Conservation (phyloP, 768 basidiomycete species). For the Kwoniella sp. region DNA sequence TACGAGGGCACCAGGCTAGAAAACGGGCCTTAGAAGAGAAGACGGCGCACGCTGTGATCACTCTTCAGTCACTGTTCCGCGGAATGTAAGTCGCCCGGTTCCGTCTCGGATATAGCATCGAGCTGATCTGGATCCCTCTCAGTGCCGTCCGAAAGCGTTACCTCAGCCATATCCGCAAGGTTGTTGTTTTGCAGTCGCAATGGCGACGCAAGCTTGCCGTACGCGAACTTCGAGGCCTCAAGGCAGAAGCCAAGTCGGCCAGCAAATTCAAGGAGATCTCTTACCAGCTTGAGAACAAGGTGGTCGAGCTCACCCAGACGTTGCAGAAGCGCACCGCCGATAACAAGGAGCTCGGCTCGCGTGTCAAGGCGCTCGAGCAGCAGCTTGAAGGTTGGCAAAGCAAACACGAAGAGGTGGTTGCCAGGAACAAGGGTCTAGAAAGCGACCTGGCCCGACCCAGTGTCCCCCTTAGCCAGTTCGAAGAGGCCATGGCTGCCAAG, state of each 20-base stretch:
- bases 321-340: slow-evolving; percentile 86
- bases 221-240: slow-evolving; percentile 75
- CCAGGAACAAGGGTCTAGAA: slow-evolving; percentile 68
- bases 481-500: slow-evolving; percentile 70
- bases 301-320: slow-evolving; percentile 92
- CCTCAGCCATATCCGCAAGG: slow-evolving; percentile 55
- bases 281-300: slow-evolving; percentile 96
- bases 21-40: slow-evolving; percentile 54
- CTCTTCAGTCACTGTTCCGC: slow-evolving; percentile 76
- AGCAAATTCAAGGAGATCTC: slow-evolving; percentile 97
- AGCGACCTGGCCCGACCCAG: slow-evolving; percentile 66
- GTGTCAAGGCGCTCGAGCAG: slow-evolving; percentile 72
- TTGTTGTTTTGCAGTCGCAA: slow-evolving; percentile 86
- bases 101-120: slow-evolving; percentile 31
- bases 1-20: slow-evolving; percentile 46
- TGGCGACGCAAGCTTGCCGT: slow-evolving; percentile 81
- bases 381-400: slow-evolving; percentile 79
- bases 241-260: slow-evolving; percentile 89
- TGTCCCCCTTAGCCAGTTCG: slow-evolving; percentile 65
- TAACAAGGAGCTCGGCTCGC: slow-evolving; percentile 77
- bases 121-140: slow-evolving; percentile 5
- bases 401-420: slow-evolving; percentile 81
- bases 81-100: slow-evolving; percentile 66
- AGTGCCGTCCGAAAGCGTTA: slow-evolving; percentile 39
- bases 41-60: slow-evolving; percentile 61